Evolutionary conservation across 768 basidiomycete genomes (phyloP).

Genomic region (Rhodotorula paludigena): DNA sequence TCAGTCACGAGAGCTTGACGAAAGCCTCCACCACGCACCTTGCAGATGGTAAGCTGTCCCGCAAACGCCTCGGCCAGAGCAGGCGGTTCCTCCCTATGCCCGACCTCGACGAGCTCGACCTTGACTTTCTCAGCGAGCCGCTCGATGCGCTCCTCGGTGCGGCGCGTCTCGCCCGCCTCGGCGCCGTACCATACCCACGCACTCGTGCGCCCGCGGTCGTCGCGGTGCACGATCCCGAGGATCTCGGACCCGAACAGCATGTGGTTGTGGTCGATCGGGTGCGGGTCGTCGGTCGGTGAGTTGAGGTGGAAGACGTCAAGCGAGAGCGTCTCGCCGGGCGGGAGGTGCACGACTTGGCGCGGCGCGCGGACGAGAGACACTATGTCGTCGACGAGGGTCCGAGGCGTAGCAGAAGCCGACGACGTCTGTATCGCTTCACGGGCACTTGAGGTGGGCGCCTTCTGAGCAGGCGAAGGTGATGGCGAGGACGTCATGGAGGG

Average conservation of each 20-base stretch:
- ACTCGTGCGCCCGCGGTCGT: neutral
- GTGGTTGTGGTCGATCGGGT: conserved; percentile 33
- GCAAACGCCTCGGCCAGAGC: conserved; percentile 23
- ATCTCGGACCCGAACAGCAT: conserved; percentile 17
- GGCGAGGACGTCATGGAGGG: too few species aligned
- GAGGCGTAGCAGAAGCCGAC: neutral
- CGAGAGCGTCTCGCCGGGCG: conserved; percentile 9
- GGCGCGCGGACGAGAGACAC: conserved; percentile 5
- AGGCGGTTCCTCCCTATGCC: conserved; percentile 1
- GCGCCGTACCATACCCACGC: conserved; percentile 27
- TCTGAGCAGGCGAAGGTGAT: too few species aligned
- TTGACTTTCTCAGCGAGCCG: conserved; percentile 14
- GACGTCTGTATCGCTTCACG: neutral
- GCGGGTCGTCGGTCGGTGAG: conserved; percentile 17
- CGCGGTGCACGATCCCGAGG: conserved; percentile 28
- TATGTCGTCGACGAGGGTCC: conserved; percentile 6
- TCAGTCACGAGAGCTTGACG: neutral
- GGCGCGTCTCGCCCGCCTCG: conserved; percentile 11
- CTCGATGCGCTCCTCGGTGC: conserved; percentile 7
- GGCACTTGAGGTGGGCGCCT: too few species aligned
- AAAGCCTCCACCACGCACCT: neutral
- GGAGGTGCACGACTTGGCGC: neutral
- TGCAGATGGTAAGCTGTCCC: conserved; percentile 24
- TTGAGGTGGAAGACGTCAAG: conserved; percentile 35
- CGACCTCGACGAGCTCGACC: neutral